phyloP scores from a whole-genome alignment of 2,329 filamentous ascomycete species.

The Salinomyces thailandicus region DNA sequence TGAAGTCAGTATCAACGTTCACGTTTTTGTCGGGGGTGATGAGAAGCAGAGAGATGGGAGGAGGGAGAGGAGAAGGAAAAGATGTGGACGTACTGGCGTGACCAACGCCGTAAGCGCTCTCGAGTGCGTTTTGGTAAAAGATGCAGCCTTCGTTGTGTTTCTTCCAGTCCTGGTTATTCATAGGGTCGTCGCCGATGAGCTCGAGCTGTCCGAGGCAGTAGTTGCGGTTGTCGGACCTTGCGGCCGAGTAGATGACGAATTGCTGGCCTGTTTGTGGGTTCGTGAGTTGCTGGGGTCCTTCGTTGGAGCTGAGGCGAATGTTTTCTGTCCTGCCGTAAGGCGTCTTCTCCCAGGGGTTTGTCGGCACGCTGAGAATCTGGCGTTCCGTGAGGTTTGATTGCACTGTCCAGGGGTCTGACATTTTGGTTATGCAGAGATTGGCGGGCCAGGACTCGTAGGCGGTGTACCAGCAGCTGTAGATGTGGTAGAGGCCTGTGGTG shows the following conservation, averaged over 20 bases:
- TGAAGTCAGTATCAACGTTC: not conserved
- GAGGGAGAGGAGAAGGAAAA: not conserved
- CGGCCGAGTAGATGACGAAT: slow-evolving; percentile 42
- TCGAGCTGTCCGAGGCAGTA: slow-evolving; percentile 45
- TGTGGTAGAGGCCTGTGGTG: slow-evolving; percentile 29
- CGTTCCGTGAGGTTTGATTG: slow-evolving; percentile 36
- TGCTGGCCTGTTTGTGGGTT: slow-evolving; percentile 38
- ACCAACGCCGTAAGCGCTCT: slow-evolving; percentile 39
- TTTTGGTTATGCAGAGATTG: slow-evolving; percentile 43
- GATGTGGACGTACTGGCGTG: slow-evolving; percentile 32
- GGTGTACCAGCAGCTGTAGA: slow-evolving; percentile 34
- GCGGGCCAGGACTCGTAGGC: slow-evolving; percentile 41
- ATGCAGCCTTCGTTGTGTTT: slow-evolving; percentile 39
- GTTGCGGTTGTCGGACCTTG: slow-evolving; percentile 42
- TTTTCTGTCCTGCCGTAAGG: slow-evolving; percentile 38
- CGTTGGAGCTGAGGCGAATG: slow-evolving; percentile 39
- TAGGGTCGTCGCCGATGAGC: slow-evolving; percentile 39
- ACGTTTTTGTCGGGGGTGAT: not conserved
- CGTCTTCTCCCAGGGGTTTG: slow-evolving; percentile 43
- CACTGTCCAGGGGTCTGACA: slow-evolving; percentile 40
- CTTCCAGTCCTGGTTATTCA: slow-evolving; percentile 39
- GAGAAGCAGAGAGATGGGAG: not conserved
- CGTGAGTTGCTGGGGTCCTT: slow-evolving; percentile 41
- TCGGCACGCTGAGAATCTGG: slow-evolving; percentile 37
- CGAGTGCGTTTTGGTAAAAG: slow-evolving; percentile 40